These are phyloP conservation scores for Dactylellina cionopaga DNA, from an alignment of 2,329 filamentous ascomycete genomes.

Conservation along the genomic window DNA sequence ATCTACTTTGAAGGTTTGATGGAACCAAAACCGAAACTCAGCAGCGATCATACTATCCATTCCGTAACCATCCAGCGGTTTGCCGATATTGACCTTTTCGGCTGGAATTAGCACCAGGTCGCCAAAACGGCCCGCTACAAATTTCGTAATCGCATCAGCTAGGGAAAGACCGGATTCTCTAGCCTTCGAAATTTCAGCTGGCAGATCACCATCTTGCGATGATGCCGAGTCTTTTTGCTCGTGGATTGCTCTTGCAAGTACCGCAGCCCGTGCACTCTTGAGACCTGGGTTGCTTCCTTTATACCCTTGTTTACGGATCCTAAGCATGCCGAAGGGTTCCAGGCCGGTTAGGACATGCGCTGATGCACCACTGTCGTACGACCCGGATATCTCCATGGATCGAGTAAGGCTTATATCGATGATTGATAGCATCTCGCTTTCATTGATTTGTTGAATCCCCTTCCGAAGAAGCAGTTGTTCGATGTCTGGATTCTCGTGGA, in stretches of 20 bases:
- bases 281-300: slow-evolving; percentile 1
- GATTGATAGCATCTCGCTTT: slow-evolving; percentile 17
- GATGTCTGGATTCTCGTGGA: too few relatives aligned
- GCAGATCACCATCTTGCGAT: too few relatives aligned
- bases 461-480: slow-evolving; percentile 57
- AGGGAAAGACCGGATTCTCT: neutral
- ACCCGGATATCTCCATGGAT: neutral
- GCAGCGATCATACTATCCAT: too few relatives aligned
- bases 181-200: neutral
- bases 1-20: slow-evolving; percentile 58
- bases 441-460: slow-evolving; percentile 1
- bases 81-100: neutral
- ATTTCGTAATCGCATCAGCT: neutral
- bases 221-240: slow-evolving; percentile 1
- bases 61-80: slow-evolving; percentile 59
- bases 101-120: slow-evolving; percentile 3
- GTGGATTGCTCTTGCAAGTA: slow-evolving; percentile 9
- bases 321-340: slow-evolving; percentile 1
- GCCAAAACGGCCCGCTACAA: neutral
- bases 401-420: slow-evolving; percentile 5
- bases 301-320: neutral
- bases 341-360: slow-evolving; percentile 9
- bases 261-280: neutral
- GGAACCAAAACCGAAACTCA: slow-evolving; percentile 61
- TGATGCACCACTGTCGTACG: slow-evolving; percentile 5